Evolutionary conservation across 192 early-diverging fungal species (phyloP), one percentile per base, ranked within the genome.

Genomic region (Coemansia sp.): DNA sequence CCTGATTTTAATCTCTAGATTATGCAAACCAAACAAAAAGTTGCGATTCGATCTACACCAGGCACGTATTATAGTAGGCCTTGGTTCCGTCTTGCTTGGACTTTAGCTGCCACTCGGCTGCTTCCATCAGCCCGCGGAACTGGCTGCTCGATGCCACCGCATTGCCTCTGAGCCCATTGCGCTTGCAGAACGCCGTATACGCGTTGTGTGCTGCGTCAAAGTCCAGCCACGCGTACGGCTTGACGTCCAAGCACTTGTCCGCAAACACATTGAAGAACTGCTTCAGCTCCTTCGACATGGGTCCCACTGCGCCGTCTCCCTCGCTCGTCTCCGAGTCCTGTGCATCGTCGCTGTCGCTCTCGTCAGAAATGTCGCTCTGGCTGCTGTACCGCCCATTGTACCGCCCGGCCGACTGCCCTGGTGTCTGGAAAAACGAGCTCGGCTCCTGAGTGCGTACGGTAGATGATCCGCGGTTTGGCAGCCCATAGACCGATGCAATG

Each of bases 181-280:
- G 76, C 37, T 61, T 57, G 52, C 76, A 79, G 42, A 79, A 79
- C 61, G 49, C 62, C 42, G 51, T 68, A 62, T 79, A 79, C 37
- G 76, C 69, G 16, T 49, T 39, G 7, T 62, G 67, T 5, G 76
- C 76, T 0, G 49, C 45, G 17, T 60, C 50, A 40, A 72, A 62
- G 20, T 67, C 64, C 14, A 72, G 64, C 69, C 76, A 72, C 11
- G 76, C 70, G n/a, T 79, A 79, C 11, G 76, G 76, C 62, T 79
- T 79, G 57, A 79, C 70, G 46, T 79, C 76, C 11, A 72, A 49
- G 51, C 69, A 79, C 62, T 71, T 66, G 53, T 79, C 76, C 7
- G 56, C 64, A 72, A 79, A 79, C 26, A 60, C 58, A 12, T 69
- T 61, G 45, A 79, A 79, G 64, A 59, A 72, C 60, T 72, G 60